Evolutionary conservation across 2,329 filamentous ascomycete species (phyloP), one percentile per base, ranked within the genome.

Genomic region (Pyricularia grisea): DNA sequence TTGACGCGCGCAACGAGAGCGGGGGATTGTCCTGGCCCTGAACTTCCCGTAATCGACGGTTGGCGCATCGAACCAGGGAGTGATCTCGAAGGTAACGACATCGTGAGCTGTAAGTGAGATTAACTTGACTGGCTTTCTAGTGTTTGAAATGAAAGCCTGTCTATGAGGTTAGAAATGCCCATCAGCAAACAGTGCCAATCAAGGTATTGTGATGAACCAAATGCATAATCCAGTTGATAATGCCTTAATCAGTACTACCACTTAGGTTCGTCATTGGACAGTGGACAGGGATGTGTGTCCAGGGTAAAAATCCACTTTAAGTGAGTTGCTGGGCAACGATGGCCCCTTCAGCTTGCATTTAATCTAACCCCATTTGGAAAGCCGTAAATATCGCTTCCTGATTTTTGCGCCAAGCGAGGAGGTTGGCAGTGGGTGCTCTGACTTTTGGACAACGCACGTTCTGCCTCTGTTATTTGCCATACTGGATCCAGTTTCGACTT

Each of bases 1-100:
- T 91, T 88, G 76, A 96, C 93, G 72, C 92, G 90, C 64, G 90
- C 87, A 68, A 91, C 81, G 20, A 95, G 82, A 30, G 67, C 67
- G 28, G 67, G 67, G 88, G 91, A 91, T 77, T 92, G 90, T 66
- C 87, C 85, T 4, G 79, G 30, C 55, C 66, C 66, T 31, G 67
- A 83, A 81, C 31, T 80, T 28, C 81, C 79, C 2, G 82, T 80
- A 65, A 80, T 78, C 73, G 87, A 88, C 50, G 86, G 81, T 73
- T 88, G 86, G 69, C 90, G 90, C 74, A 92, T 80, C 75, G 93
- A 90, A 30, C 88, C 87, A 3, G 89, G 78, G 2, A 84, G 81
- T 71, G 71, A 70, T 30, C 73, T 70, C 10, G 71, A 69, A n/a
- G 71, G 67, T 12, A 71, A 72, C 2, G 72, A 69, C 73, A 74